A percentile compares a stretch with the other conserved stretches of the same genome.
These are phyloP conservation scores for Zygosaccharomyces sapae DNA, from an alignment of 1,139 yeast species.

Conservation along the genomic window DNA sequence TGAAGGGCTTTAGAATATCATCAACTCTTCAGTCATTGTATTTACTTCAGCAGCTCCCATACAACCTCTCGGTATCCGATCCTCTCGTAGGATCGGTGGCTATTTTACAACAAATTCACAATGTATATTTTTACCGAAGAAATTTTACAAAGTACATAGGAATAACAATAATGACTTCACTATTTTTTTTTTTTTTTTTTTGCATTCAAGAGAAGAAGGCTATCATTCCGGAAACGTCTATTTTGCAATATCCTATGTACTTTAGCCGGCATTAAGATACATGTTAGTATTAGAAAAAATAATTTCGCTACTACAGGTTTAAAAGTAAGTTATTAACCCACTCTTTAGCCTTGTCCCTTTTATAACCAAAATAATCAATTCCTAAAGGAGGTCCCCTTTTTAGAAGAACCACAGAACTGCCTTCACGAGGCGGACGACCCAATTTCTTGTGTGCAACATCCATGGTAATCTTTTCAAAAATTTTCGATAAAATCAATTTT, in stretches of 20 bases:
- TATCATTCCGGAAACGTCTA: no score
- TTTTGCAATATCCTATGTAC: not conserved
- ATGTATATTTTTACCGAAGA: no score
- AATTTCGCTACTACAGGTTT: slow-evolving; percentile 1
- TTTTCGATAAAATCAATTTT: slow-evolving; percentile 1
- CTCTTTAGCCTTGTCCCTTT: slow-evolving; percentile 3
- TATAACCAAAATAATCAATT: slow-evolving; percentile 10
- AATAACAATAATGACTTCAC: no score
- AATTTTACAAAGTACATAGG: no score
- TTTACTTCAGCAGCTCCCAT: no score
- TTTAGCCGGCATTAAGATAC: not conserved
- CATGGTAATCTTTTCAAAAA: slow-evolving; percentile 5
- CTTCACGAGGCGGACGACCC: slow-evolving; percentile 11
- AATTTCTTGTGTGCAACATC: slow-evolving; percentile 4
- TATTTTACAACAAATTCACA: no score
- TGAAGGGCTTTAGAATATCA: no score
- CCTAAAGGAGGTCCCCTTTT: slow-evolving; percentile 11
- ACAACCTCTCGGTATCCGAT: no score
- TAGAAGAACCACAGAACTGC: slow-evolving; percentile 9
- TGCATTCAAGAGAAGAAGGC: no score
- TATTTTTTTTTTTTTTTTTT: no score
- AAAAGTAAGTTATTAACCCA: slow-evolving; percentile 10
- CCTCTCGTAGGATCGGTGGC: no score
- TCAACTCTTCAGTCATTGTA: no score
- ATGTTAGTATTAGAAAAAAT: not conserved